Base-by-base conservation (phyloP, 768 basidiomycete genomes). In the Wakefieldia striispora region DNA sequence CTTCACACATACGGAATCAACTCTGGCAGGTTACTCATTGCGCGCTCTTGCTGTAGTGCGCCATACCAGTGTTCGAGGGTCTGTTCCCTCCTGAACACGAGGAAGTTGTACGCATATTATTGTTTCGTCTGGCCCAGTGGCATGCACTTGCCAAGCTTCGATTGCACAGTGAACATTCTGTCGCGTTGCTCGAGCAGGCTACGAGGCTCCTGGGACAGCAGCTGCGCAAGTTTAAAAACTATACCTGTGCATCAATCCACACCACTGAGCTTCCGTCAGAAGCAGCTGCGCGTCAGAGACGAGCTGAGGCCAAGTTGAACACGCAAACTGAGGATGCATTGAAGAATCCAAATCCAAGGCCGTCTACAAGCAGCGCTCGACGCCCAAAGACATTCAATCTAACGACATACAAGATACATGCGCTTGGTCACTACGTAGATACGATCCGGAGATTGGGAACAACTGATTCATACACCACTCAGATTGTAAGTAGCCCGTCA, bases 61-160 rank as follows among this genome's bases (percentile, higher is more conserved):
- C 67, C 1, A 55, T 73, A 1, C 73, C 73, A 0, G 69, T 57
- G 4, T 72, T 75, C 37, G 70, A 75, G 7, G 71, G 67, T 7
- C 63, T 77, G 0, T 59, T 75, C 6, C 61, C 60, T 4, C 44
- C 55, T 6, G 47, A 38, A 2, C 57, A 70, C 26, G 53, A 72
- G 17, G 17, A 29, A 0, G 41, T 54, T 1, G 36, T 70, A 2
- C 24, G 52, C 3, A 37, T 54, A 2, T 45, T 73, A 1, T 45
- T 71, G 1, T 57, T 53, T 33, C 27, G 23, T 3, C 45, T 54
- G 1, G 47, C 45, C 1, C 39, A 59, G 31, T 59, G 49, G 49
- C 58, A 59, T 24, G 44, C 54, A 1, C 12, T 24, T 0, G 51
- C 54, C 4, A 27, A 27, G 27, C 27, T 27, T 4, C 10, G 27